phyloP scores from a whole-genome alignment of 768 basidiomycete species.

The Cystoderma amianthinum region DNA sequence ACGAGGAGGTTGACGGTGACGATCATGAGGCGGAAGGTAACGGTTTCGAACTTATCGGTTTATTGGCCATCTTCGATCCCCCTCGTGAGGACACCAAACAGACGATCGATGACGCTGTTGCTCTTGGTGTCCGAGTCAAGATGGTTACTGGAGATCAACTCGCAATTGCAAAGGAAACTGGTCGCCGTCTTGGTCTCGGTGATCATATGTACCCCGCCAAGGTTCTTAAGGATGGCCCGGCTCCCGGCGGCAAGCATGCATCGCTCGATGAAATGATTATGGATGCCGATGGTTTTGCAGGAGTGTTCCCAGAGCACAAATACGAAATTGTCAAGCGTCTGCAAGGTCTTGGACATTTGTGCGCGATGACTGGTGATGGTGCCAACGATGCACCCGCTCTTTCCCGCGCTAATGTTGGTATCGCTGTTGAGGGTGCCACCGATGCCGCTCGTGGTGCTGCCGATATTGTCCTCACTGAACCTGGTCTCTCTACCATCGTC shows the following conservation, averaged over 20 bases:
- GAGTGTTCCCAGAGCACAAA: conserved; percentile 99
- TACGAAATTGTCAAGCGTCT: conserved; percentile 99
- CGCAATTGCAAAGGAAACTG: conserved; percentile 98
- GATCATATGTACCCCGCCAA: conserved; percentile 99
- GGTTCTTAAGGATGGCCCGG: conserved; percentile 97
- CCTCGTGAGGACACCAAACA: conserved; percentile 98
- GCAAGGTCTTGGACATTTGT: conserved; percentile 91
- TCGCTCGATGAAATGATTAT: conserved; percentile 97
- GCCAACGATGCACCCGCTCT: conserved; percentile 98
- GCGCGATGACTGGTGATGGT: conserved; percentile 99
- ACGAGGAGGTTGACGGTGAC: conserved; percentile 84
- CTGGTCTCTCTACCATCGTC: conserved; percentile 97
- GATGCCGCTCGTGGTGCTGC: conserved; percentile 98
- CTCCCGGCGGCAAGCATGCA: conserved; percentile 76
- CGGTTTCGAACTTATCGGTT: conserved; percentile 95
- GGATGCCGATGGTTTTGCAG: conserved; percentile 98
- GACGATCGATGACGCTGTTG: conserved; percentile 94
- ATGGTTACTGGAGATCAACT: conserved; percentile 99
- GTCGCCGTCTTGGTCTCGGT: conserved; percentile 94
- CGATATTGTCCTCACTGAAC: conserved; percentile 96
- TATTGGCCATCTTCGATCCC: conserved; percentile 96
- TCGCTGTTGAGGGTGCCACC: conserved; percentile 98
- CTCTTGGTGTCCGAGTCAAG: conserved; percentile 97
- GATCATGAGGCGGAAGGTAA: conserved; percentile 86
- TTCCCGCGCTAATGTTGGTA: conserved; percentile 98